Percentiles rank a stretch among this genome's conserved stretches.
These are phyloP conservation scores for Austroboletus eburneus DNA, from an alignment of 768 basidiomycete species.

Conservation along the genomic window DNA sequence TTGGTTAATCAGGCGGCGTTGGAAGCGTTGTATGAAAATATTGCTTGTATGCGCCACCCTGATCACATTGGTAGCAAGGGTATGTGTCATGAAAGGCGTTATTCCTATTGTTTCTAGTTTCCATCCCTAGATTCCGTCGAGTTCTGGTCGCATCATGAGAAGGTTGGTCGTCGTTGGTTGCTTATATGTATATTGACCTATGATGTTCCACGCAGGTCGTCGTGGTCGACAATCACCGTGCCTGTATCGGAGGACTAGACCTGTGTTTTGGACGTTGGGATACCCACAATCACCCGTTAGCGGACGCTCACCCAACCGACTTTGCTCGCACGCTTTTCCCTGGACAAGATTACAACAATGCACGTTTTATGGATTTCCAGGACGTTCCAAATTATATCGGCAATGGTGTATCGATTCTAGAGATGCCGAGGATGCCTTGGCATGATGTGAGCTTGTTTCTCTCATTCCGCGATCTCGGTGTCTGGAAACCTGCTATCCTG, in stretches of 20 bases:
- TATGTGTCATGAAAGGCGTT: constrained; percentile 2
- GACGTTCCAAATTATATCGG: constrained; percentile 74
- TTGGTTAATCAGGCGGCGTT: constrained; percentile 53
- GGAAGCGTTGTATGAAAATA: constrained; percentile 82
- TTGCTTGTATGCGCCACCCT: constrained; percentile 85
- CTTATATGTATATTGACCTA: neutral
- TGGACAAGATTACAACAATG: constrained; percentile 93
- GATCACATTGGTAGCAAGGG: constrained; percentile 85
- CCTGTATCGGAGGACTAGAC: constrained; percentile 91
- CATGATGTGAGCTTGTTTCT: constrained; percentile 68
- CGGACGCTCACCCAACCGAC: constrained; percentile 89
- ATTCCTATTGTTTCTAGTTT: neutral
- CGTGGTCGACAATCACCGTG: constrained; percentile 80
- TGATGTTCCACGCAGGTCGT: constrained; percentile 44
- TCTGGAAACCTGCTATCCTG: neutral
- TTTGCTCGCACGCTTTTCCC: constrained; percentile 83
- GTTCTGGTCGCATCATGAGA: constrained; percentile 94
- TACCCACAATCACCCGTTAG: constrained; percentile 82
- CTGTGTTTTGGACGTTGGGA: constrained; percentile 98
- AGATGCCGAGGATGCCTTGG: constrained; percentile 87
- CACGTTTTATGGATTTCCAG: constrained; percentile 80
- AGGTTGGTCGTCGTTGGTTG: constrained; percentile 33
- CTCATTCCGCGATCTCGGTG: neutral
- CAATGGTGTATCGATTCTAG: constrained; percentile 62
- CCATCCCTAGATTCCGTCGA: constrained; percentile 57